Evolutionary conservation across 371 early-diverging fungal species (phyloP).

Genomic region (Blakeslea trispora): DNA sequence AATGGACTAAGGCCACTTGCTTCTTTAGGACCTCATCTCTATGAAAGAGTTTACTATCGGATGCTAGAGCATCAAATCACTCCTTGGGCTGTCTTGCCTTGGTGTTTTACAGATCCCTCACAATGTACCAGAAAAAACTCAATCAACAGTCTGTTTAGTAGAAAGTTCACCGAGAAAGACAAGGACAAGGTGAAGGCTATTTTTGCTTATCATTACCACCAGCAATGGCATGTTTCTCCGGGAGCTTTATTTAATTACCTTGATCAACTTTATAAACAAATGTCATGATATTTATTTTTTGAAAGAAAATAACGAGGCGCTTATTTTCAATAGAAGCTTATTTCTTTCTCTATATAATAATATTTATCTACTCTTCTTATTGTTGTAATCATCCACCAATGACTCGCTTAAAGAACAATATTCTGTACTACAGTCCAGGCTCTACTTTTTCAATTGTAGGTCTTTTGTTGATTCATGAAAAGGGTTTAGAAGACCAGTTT

Average conservation of each 20-base stretch:
- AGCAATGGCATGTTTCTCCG: slow-evolving; percentile 25
- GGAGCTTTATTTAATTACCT: slow-evolving; percentile 31
- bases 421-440: slow-evolving; percentile 13
- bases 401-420: neutral
- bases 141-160: slow-evolving; percentile 19
- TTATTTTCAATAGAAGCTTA: neutral
- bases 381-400: neutral
- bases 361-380: too few relatives aligned
- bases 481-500: slow-evolving; percentile 17
- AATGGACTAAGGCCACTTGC: neutral
- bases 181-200: slow-evolving; percentile 14
- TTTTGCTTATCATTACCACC: slow-evolving; percentile 37
- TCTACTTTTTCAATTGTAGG: slow-evolving; percentile 17
- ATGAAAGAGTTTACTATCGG: slow-evolving; percentile 32
- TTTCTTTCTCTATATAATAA: neutral
- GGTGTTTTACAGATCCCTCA: slow-evolving; percentile 53
- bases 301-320: too few relatives aligned
- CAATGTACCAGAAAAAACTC: slow-evolving; percentile 26
- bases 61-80: slow-evolving; percentile 31
- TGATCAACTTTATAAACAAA: slow-evolving; percentile 9
- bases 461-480: slow-evolving; percentile 7
- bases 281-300: neutral
- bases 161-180: slow-evolving; percentile 15
- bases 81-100: slow-evolving; percentile 48
- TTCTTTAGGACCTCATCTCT: slow-evolving; percentile 18